A percentile compares a stretch with the other conserved stretches of the same genome.
Conservation (phyloP, 139 green algal species). For the Desmodesmus armatus region DNA sequence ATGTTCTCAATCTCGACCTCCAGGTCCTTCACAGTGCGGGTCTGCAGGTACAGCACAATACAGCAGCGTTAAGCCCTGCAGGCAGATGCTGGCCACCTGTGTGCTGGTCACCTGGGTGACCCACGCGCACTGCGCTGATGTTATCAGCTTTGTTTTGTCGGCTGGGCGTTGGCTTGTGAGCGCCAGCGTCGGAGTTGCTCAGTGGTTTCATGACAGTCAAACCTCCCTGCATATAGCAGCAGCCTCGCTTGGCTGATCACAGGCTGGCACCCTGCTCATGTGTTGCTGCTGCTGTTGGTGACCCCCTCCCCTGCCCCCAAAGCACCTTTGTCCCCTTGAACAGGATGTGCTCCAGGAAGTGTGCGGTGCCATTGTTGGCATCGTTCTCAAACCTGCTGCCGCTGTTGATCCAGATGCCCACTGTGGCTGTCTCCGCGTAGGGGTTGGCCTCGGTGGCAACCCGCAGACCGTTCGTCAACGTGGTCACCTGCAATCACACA, state of each 20-base stretch:
- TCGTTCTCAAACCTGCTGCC: constrained; percentile 94
- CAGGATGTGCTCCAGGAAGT: constrained; percentile 99
- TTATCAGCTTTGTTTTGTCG: no score
- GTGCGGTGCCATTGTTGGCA: constrained; percentile 93
- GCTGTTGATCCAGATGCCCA: constrained; percentile 99
- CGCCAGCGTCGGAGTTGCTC: no score
- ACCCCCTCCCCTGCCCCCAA: not conserved
- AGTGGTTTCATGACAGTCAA: no score
- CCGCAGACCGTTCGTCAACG: constrained; percentile 91
- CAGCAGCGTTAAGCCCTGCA: not conserved
- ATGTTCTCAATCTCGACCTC: constrained; percentile 99
- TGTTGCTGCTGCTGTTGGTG: not conserved
- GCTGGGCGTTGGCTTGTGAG: no score
- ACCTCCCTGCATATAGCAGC: not conserved
- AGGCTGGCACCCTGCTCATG: not conserved
- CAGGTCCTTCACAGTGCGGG: constrained; percentile 82
- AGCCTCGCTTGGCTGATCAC: not conserved
- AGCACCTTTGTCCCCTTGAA: constrained; percentile 97
- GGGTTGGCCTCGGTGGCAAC: constrained; percentile 93
- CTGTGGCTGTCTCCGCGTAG: constrained; percentile 89
- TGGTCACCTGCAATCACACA: constrained; percentile 94
- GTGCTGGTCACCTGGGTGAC: no score
- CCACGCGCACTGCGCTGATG: no score
- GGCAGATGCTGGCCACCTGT: not conserved
- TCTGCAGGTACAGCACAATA: constrained; percentile 61